Evolutionary conservation across 108 stramenopile species (phyloP).

Genomic region (Craspedostauros australis): DNA sequence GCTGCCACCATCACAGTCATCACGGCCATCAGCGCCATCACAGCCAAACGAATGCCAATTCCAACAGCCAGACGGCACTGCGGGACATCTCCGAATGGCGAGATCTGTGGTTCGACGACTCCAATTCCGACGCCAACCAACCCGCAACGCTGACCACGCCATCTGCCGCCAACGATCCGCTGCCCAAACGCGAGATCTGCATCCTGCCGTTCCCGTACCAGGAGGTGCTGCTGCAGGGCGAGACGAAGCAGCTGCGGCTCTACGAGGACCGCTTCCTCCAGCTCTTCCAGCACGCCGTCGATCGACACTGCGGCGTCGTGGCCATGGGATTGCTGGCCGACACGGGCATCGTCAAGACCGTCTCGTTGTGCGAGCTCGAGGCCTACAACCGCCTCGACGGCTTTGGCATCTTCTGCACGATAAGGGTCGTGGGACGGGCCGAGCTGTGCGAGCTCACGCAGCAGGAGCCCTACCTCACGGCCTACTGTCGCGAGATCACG

Average conservation of each 20-base stretch:
- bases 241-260: slow-evolving; percentile 66
- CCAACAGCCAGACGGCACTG: too few relatives aligned
- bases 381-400: slow-evolving; percentile 63
- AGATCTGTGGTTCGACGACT: too few relatives aligned
- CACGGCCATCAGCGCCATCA: too few relatives aligned
- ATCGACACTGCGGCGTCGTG: slow-evolving; percentile 58
- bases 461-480: slow-evolving; percentile 61
- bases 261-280: slow-evolving; percentile 76
- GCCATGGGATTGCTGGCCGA: slow-evolving; percentile 68
- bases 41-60: too few relatives aligned
- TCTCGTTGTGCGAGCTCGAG: slow-evolving; percentile 79
- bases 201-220: slow-evolving; percentile 70
- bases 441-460: slow-evolving; percentile 48
- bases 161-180: too few relatives aligned
- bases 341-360: slow-evolving; percentile 57
- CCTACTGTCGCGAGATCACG: slow-evolving; percentile 44
- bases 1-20: too few relatives aligned
- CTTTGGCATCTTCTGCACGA: slow-evolving; percentile 69
- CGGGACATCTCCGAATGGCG: too few relatives aligned
- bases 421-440: slow-evolving; percentile 59
- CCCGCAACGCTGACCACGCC: too few relatives aligned
- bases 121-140: too few relatives aligned
- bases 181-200: too few relatives aligned
- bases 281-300: slow-evolving; percentile 56
- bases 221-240: slow-evolving; percentile 64